A percentile compares a stretch with the other conserved stretches of the same genome.
Conservation (phyloP, 768 basidiomycete genomes). For the Termitomyces sp. region DNA sequence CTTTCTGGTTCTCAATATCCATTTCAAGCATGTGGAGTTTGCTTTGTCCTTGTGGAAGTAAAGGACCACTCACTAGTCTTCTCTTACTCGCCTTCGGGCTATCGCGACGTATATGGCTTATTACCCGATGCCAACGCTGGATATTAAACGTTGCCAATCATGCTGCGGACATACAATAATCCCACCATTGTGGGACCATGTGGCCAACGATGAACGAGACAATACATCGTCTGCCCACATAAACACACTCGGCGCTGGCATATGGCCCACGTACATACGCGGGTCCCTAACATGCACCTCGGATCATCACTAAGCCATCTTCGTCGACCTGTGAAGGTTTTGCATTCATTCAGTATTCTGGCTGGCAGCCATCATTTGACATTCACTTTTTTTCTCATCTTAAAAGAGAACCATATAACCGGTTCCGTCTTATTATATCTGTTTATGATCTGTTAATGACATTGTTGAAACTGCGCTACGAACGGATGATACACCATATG, state of each 20-base stretch:
- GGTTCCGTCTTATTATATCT: background rate
- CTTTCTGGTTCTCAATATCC: constrained; percentile 2
- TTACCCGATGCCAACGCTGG: background rate
- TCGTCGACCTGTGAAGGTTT: constrained; percentile 9
- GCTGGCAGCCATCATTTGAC: background rate
- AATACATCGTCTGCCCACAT: background rate
- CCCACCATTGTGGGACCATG: constrained; percentile 12
- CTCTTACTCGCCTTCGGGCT: constrained; percentile 6
- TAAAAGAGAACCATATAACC: constrained; percentile 4
- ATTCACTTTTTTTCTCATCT: constrained; percentile 4
- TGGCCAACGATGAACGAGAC: constrained; percentile 11
- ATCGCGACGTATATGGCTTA: background rate
- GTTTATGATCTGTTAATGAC: constrained; percentile 1
- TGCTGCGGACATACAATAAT: background rate
- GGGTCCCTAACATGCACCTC: constrained; percentile 14
- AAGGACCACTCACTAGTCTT: constrained; percentile 4
- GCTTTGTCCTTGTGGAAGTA: constrained; percentile 8
- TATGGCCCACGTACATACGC: constrained; percentile 9
- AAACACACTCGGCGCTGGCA: constrained; percentile 4
- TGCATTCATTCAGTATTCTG: background rate
- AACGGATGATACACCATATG: background rate
- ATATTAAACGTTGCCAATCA: background rate
- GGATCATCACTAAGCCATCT: constrained; percentile 13
- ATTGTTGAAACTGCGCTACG: background rate
- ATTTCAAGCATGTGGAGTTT: constrained; percentile 14